phyloP scores from a whole-genome alignment of 192 early-diverging fungal species.

The Coemansia sp. region DNA sequence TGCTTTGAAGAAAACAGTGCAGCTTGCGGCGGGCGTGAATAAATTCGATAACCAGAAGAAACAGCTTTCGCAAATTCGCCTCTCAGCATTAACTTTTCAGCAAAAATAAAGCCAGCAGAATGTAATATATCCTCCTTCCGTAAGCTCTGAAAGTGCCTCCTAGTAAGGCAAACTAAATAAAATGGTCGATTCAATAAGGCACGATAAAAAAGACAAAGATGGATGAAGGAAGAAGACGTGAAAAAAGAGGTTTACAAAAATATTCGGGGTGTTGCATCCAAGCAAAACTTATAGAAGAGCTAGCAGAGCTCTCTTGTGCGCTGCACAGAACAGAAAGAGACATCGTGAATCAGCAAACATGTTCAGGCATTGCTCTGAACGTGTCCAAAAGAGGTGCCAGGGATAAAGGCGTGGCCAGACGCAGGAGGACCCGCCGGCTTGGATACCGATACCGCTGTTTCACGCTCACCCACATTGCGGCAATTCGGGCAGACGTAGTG shows the following conservation, averaged over 20 bases:
- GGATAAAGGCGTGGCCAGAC: neutral
- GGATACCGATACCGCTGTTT: neutral
- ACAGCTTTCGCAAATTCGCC: neutral
- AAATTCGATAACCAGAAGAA: neutral
- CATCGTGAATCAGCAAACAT: neutral
- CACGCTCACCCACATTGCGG: neutral
- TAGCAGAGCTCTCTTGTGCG: no score
- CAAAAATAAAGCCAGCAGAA: neutral
- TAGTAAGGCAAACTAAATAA: no score
- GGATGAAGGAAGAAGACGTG: neutral
- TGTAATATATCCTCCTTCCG: neutral
- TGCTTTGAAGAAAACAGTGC: neutral
- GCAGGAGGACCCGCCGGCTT: neutral
- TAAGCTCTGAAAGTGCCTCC: no score
- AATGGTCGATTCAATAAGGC: no score
- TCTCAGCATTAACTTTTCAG: neutral
- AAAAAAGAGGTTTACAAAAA: neutral
- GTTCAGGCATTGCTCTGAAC: neutral
- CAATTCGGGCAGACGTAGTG: constrained; percentile 24
- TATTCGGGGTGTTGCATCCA: no score
- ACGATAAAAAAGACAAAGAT: no score
- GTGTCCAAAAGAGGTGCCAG: neutral
- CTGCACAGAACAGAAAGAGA: no score
- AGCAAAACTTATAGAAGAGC: no score
- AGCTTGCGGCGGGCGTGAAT: neutral